These are phyloP conservation scores for Eucalyptus shirleyi DNA, from an alignment of 345 rosid species.

Conservation along the genomic window DNA sequence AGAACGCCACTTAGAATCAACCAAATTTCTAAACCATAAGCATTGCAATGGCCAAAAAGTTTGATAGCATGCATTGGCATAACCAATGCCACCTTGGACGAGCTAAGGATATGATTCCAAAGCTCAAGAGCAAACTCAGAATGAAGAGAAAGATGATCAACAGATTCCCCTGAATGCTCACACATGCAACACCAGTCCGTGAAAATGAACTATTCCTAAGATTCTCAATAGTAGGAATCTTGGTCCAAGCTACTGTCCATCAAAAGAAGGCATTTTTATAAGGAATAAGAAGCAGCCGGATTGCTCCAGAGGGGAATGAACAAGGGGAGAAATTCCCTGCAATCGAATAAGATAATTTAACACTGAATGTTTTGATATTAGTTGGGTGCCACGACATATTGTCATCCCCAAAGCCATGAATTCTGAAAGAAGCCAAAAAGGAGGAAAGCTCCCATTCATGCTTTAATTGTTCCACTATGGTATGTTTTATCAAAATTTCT, in stretches of 20 bases:
- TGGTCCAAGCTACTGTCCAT: not conserved
- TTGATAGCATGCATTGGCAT: not conserved
- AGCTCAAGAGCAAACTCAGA: not conserved
- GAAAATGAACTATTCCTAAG: not conserved
- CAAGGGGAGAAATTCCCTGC: not conserved
- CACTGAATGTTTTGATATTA: not conserved
- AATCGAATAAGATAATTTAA: not conserved
- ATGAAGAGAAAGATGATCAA: not conserved
- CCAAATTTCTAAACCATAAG: not conserved
- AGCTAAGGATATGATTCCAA: not conserved
- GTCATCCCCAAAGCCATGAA: not conserved
- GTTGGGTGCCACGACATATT: not conserved
- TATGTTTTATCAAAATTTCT: not conserved
- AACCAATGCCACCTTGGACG: not conserved
- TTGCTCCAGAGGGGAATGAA: not conserved
- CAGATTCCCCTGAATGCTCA: not conserved
- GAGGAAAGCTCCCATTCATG: not conserved
- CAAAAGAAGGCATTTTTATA: not conserved
- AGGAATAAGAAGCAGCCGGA: not conserved
- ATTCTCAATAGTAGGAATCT: not conserved
- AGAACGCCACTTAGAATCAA: not conserved
- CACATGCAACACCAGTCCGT: not conserved
- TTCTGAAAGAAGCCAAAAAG: not conserved
- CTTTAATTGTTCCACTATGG: not conserved
- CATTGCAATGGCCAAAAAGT: not conserved